Evolutionary conservation across 176 grass and related monocot genomes (phyloP), one percentile per base, ranked within the genome.

Genomic region (Phoenix roebelenii): DNA sequence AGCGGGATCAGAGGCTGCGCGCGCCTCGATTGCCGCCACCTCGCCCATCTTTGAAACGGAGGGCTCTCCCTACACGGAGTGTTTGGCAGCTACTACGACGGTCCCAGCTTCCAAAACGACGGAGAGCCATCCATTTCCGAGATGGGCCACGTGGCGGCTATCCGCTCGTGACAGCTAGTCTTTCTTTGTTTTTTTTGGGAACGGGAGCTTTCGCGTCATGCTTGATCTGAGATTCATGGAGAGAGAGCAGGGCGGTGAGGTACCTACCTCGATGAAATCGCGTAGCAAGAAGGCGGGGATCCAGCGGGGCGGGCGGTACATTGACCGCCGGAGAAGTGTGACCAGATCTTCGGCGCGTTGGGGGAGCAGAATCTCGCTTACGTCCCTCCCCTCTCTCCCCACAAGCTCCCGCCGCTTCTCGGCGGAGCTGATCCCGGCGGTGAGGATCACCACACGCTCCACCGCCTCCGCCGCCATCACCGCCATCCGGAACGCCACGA

Each of bases 211-310:
- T 10, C 1, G 10, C 35, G 10, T 44, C 35, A 44, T 2, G 35
- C 28, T 30, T 44, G 9, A 44, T 44, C 5, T 1, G 6, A 44
- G 35, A 44, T 12, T 44, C 0, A 44, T 12, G 35, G 35, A 9
- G 35, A 17, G 53, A 20, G 10, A 51, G 19, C 54, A 2, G 28
- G 23, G 18, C 5, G 7, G 39, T 29, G 5, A 20, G 52, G 32
- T 60, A 82, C 66, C 18, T 10, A 88, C 87, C 87, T 88, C 29
- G 58, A 97, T 85, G 78, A 91, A 91, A 35, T 97, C 93, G 25
- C 80, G 63, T 71, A 98, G 84, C 28, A 85, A 51, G 63, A 92
- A 88, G 62, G 85, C 78, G 5, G 87, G 87, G 76, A 98, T 49
- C 84, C 87, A 84, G 16, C 48, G 53, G 26, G 93, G 93, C 25